Base-by-base conservation (phyloP, 1,139 yeast species). In the Magnusiomyces tetraspermus region DNA sequence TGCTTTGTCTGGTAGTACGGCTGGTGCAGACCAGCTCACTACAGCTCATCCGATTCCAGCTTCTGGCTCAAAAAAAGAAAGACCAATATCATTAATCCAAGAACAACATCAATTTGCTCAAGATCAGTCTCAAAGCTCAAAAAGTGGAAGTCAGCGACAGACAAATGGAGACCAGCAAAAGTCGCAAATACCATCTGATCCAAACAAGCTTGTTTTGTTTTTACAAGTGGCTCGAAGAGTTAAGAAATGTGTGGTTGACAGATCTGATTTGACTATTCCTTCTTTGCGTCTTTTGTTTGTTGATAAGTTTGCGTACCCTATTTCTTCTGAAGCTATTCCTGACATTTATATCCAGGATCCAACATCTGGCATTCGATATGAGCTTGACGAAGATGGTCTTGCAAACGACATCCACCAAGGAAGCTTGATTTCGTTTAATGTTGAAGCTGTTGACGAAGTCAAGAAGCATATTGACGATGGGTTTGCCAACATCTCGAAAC, bases 271-370 rank as follows among this genome's bases (percentile, higher is more conserved):
- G 2, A 73, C 83, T 0, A 75, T 83, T 59, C 83, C 87, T 3
- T 73, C 87, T 0, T 65, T 90, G 46, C 75, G 95, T 50, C 73
- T 88, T 1, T 69, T 85, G 33, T 92, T 90, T 65, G 87, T 89
- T 24, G 96, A 90, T 62, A 86, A 82, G 62, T 90, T 89, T 70
- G 88, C 94, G 1, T 87, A 84, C 63, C 50, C 50, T 13, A 48
- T 41, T 38, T 67, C 66, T 1, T 84, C 87, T 0, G 71, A 79
- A 1, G 74, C 80, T 1, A 88, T 88, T 60, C 97, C 98, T 0
- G 85, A 81, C n/a, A 79, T 92, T 36, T 85, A 86, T 61, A 74
- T 89, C 8, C 81, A 77, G 59, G 95, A 87, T 58, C 76, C 79
- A 0, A 66, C 69, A 1, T 73, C 77, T 28, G 78, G 78, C 0